phyloP scores from a whole-genome alignment of 2,329 filamentous ascomycete genomes.

The Cladophialophora carrionii region DNA sequence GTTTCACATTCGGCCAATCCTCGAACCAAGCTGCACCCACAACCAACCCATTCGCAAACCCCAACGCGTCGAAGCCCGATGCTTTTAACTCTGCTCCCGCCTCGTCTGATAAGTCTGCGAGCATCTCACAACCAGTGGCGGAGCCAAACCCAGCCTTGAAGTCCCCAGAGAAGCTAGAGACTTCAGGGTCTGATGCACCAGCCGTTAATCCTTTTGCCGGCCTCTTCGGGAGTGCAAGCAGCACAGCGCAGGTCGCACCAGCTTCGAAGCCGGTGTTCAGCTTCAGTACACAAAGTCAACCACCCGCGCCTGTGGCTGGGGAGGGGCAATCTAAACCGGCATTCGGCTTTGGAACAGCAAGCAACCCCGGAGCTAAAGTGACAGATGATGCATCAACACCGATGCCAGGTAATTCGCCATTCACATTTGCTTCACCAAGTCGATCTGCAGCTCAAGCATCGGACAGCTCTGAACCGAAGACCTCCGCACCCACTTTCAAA shows the following conservation, averaged over 20 bases:
- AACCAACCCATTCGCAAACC: slow-evolving; percentile 20
- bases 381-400: neutral
- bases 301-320: slow-evolving; percentile 2
- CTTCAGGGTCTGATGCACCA: slow-evolving; percentile 13
- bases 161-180: slow-evolving; percentile 19
- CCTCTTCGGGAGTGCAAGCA: slow-evolving; percentile 21
- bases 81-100: slow-evolving; percentile 14
- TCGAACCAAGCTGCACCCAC: slow-evolving; percentile 15
- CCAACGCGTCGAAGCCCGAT: slow-evolving; percentile 14
- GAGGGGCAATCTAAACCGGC: slow-evolving; percentile 13
- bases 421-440: slow-evolving; percentile 20
- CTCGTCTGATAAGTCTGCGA: slow-evolving; percentile 19
- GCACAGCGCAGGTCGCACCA: neutral
- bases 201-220: slow-evolving; percentile 31
- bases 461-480: neutral
- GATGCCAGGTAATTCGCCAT: slow-evolving; percentile 18
- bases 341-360: slow-evolving; percentile 19
- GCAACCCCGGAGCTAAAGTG: slow-evolving; percentile 1
- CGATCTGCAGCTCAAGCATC: slow-evolving; percentile 3
- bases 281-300: slow-evolving; percentile 17
- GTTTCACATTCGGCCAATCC: slow-evolving; percentile 25
- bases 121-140: slow-evolving; percentile 14
- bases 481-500: neutral
- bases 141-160: slow-evolving; percentile 3
- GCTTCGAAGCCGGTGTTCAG: slow-evolving; percentile 15